Evolutionary conservation across 805 yeast genomes (phyloP).

Genomic region (Candida caryicola): DNA sequence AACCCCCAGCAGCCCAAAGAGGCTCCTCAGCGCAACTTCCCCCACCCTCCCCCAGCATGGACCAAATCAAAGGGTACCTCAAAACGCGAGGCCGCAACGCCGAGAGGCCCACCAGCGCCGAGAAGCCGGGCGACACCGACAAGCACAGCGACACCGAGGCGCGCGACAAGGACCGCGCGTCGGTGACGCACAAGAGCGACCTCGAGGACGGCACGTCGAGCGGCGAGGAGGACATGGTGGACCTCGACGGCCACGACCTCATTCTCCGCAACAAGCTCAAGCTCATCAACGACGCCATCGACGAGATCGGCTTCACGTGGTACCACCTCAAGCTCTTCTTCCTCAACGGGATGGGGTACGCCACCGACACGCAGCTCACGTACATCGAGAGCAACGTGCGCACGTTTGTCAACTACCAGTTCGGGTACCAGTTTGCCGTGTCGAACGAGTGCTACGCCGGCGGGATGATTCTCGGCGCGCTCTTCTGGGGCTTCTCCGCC

Average conservation of each 20-base stretch:
- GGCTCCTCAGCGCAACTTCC: too few relatives aligned
- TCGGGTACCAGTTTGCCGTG: slow-evolving; percentile 41
- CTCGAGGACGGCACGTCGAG: slow-evolving; percentile 8
- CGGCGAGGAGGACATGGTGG: slow-evolving; percentile 13
- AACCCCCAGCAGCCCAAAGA: too few relatives aligned
- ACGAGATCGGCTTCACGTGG: slow-evolving; percentile 48
- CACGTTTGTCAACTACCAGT: slow-evolving; percentile 47
- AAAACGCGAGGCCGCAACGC: too few relatives aligned
- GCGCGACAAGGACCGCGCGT: slow-evolving; percentile 7
- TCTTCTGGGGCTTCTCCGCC: slow-evolving; percentile 55
- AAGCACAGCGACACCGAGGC: too few relatives aligned
- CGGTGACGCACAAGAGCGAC: slow-evolving; percentile 6
- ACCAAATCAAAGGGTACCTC: too few relatives aligned
- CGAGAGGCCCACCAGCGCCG: too few relatives aligned
- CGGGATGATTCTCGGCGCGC: slow-evolving; percentile 52
- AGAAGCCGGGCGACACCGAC: too few relatives aligned
- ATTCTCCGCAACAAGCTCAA: slow-evolving; percentile 24
- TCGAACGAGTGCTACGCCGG: slow-evolving; percentile 32
- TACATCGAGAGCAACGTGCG: slow-evolving; percentile 47
- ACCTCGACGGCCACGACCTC: slow-evolving; percentile 13
- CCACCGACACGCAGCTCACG: slow-evolving; percentile 47
- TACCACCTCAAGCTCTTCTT: slow-evolving; percentile 34
- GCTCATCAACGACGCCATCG: slow-evolving; percentile 30
- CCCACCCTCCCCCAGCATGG: too few relatives aligned
- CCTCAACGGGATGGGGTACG: slow-evolving; percentile 38